Conservation (phyloP, 164 flowering plant genomes). For the Aristolochia fimbriata region DNA sequence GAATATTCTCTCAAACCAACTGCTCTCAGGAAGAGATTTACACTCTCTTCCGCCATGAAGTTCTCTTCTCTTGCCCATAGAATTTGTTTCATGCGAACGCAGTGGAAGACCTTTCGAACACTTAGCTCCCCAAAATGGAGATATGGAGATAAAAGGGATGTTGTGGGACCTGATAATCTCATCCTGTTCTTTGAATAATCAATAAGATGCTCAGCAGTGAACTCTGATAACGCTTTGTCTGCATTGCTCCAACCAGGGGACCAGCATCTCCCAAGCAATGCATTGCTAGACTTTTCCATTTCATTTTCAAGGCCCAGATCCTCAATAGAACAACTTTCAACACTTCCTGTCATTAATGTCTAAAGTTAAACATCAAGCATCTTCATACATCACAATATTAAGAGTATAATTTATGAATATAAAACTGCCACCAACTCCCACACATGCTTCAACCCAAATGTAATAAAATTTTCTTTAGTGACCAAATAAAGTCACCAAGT, state of each 20-base stretch:
- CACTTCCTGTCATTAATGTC: conserved; percentile 28
- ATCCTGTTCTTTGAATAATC: conserved; percentile 49
- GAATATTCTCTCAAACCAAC: conserved; percentile 87
- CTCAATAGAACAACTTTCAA: conserved; percentile 46
- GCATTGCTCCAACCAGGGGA: conserved; percentile 93
- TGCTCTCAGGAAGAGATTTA: conserved; percentile 49
- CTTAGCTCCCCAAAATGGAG: conserved; percentile 89
- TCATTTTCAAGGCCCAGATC: conserved; percentile 82
- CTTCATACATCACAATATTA: no score
- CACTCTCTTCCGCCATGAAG: conserved; percentile 45
- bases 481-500: no score
- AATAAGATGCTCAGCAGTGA: conserved; percentile 43
- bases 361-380: no score
- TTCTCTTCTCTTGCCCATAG: conserved; percentile 55
- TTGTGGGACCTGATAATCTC: conserved; percentile 45
- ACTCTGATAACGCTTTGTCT: conserved; percentile 53
- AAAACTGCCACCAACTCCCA: no score
- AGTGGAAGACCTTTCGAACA: conserved; percentile 59
- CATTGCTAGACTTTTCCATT: conserved; percentile 81
- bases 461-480: no score
- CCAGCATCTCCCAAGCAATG: conserved; percentile 75
- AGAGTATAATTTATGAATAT: no score
- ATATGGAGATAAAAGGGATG: conserved; percentile 80
- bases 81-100: conserved; percentile 55
- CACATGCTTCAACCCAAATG: no score